phyloP scores from a whole-genome alignment of 176 grass and related monocot species.

The Aegilops umbellulata region DNA sequence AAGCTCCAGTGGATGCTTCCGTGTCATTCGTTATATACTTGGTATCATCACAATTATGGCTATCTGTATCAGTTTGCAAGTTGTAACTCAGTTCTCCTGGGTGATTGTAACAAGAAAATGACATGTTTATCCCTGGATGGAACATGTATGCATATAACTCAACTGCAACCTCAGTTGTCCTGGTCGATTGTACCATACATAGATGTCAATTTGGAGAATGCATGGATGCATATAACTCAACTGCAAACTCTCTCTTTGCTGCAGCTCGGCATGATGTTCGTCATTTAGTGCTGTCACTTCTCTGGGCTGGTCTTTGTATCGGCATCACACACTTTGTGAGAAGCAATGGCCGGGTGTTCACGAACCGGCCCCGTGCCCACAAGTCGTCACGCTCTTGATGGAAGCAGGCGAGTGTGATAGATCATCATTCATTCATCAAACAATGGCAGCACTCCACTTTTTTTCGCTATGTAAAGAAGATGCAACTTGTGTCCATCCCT shows the following conservation, averaged over 20 bases:
- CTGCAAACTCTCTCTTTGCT: conserved; percentile 15
- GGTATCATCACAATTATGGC: neutral
- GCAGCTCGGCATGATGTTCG: conserved; percentile 65
- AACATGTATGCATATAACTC: neutral
- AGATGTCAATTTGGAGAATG: neutral
- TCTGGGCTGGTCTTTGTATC: conserved; percentile 81
- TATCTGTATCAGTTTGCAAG: neutral
- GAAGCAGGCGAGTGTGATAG: neutral
- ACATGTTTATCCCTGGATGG: neutral
- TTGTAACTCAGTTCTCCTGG: neutral
- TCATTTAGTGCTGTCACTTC: conserved; percentile 76
- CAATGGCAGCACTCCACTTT: neutral
- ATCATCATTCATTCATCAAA: conserved; percentile 17
- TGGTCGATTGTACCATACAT: neutral
- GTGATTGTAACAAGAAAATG: neutral
- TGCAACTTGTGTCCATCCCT: neutral
- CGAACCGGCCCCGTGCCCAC: conserved; percentile 69
- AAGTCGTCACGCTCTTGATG: conserved; percentile 52
- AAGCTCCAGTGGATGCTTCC: neutral
- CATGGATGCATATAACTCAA: neutral
- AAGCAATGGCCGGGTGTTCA: conserved; percentile 76
- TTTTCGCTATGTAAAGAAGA: neutral
- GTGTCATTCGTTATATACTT: neutral
- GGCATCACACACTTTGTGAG: conserved; percentile 69
- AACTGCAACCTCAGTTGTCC: neutral